phyloP scores from a whole-genome alignment of 1,139 yeast genomes.

The Yamadazyma aaseri region DNA sequence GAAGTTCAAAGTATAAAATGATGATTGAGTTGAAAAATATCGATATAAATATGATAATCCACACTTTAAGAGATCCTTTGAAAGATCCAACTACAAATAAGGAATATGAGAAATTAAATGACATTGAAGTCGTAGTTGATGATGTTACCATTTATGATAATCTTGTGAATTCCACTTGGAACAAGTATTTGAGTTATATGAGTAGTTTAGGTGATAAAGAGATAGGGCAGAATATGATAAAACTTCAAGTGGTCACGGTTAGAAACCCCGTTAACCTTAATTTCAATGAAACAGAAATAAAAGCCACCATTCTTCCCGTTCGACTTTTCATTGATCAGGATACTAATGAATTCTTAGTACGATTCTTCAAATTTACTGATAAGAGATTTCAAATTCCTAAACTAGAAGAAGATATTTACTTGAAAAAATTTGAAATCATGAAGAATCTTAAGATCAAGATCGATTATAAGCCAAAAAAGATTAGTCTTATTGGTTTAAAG shows the following conservation, averaged over 20 bases:
- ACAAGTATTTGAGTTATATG: conserved; percentile 73
- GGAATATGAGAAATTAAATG: conserved; percentile 46
- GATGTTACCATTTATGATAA: conserved; percentile 50
- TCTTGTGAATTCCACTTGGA: conserved; percentile 89
- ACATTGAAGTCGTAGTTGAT: conserved; percentile 30
- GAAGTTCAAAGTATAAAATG: conserved; percentile 68
- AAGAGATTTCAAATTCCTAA: conserved; percentile 59
- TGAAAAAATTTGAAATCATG: conserved; percentile 62
- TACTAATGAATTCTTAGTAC: conserved; percentile 74
- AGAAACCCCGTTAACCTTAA: conserved; percentile 54
- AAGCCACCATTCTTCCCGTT: conserved; percentile 64
- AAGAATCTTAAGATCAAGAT: conserved; percentile 63
- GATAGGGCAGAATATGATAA: conserved; percentile 64
- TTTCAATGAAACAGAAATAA: conserved; percentile 66
- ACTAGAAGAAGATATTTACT: conserved; percentile 57
- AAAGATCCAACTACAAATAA: conserved; percentile 19
- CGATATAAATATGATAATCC: conserved; percentile 45
- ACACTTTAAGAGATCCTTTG: conserved; percentile 49
- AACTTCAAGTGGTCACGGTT: conserved; percentile 53
- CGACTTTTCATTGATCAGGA: conserved; percentile 91
- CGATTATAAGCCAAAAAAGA: conserved; percentile 89
- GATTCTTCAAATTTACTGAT: conserved; percentile 83
- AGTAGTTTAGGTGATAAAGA: conserved; percentile 69
- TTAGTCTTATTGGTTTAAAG: conserved; percentile 78
- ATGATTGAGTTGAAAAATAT: conserved; percentile 55